Base-by-base conservation (phyloP, 163 green algal species). In the Coccomyxa subellipsoidea region DNA sequence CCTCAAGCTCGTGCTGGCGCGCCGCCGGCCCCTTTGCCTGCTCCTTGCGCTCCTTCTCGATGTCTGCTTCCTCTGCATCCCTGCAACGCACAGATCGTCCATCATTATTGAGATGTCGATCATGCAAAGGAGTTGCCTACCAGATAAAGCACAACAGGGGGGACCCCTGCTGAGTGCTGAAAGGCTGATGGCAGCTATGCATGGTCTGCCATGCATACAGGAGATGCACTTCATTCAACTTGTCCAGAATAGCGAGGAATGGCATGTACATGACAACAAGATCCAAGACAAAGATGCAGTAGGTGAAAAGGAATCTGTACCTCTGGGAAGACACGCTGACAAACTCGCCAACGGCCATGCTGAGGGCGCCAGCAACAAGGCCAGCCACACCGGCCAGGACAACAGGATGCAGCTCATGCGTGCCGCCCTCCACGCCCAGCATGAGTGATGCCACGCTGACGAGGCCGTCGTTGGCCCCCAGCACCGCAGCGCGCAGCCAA, bases 401-500 rank as follows among this genome's bases (percentile, higher is more conserved):
- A 35, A 88, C 38, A 21, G 37, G 73, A 54, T 83, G 82, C 69
- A 84, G 81, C 29, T 70, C 35, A 35, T 83, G 38, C 34, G 31
- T 85, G 77, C 84, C 84, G 36, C 84, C 84, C 8, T 79, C 87
- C 12, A 96, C 92, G 35, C 93, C 94, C 76, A 98, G 87, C 90
- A 98, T 94, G 38, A 98, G 86, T 0, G 93, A 90, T 0, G 94
- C 92, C 0, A 92, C 90, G 23, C 87, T 94, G 18, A 97, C 93
- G 4, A 97, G 88, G 27, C 94, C 94, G 78, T 97, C 91, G 53
- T 90, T 95, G 39, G 92, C 91, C 5, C 92, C 93, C 59, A 97
- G 82, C 0, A 97, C 87, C 34, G 92, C 88, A 1, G 92, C 94
- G 10, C 94, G 82, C 39, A 96, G 88, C 94, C 94, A 96, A 1